phyloP scores from a whole-genome alignment of 2,329 filamentous ascomycete genomes.

The Colletotrichum spaethianum region DNA sequence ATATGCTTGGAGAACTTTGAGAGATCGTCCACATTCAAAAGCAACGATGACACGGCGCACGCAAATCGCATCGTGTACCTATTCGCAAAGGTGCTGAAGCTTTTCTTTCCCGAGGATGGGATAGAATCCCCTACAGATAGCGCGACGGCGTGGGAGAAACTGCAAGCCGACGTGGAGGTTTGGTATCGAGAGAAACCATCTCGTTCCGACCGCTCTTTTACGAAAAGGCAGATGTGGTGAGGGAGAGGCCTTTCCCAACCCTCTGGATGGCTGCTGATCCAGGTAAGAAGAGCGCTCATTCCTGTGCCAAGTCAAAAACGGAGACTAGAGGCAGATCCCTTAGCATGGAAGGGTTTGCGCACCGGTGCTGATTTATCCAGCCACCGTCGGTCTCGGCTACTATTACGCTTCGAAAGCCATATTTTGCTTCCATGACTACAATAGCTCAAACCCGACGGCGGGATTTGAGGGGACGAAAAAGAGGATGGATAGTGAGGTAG shows the following conservation, averaged over 20 bases:
- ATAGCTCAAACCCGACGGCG: constrained; percentile 15
- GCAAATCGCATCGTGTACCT: constrained; percentile 44
- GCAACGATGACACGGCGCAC: constrained; percentile 41
- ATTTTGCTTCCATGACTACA: constrained; percentile 41
- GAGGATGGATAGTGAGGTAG: constrained; percentile 31
- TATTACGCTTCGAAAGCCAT: constrained; percentile 49
- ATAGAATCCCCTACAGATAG: background rate
- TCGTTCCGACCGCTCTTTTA: constrained; percentile 53
- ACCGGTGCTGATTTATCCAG: background rate
- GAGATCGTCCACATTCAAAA: constrained; percentile 38
- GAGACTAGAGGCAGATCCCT: background rate
- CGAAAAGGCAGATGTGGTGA: constrained; percentile 44
- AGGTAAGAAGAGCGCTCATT: constrained; percentile 44
- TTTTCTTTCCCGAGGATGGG: constrained; percentile 36
- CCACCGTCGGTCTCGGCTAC: constrained; percentile 55
- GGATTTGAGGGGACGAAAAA: constrained; percentile 36
- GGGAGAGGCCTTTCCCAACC: constrained; percentile 50
- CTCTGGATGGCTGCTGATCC: constrained; percentile 54
- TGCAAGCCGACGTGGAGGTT: constrained; percentile 43
- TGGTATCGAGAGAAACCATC: constrained; percentile 49
- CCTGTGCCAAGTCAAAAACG: background rate
- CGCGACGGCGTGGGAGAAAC: constrained; percentile 3
- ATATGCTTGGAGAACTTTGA: constrained; percentile 44
- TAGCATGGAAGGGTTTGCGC: background rate
- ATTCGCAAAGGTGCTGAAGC: constrained; percentile 45